Conservation (phyloP, 495 filamentous ascomycete genomes). For the Penicillium egyptiacum region DNA sequence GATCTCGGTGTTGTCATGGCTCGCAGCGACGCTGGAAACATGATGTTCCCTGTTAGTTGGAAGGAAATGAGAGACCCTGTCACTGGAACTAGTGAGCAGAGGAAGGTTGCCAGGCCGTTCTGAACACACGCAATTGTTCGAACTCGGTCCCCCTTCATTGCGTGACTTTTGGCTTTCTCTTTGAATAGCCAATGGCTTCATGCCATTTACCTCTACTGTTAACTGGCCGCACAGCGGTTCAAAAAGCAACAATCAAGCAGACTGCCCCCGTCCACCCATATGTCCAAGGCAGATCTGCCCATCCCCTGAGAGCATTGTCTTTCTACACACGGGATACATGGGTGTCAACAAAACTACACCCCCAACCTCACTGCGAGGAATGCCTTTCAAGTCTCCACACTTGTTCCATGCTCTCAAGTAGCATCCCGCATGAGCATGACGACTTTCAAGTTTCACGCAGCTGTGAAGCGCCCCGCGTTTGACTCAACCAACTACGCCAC, state of each 20-base stretch:
- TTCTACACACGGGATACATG: not conserved
- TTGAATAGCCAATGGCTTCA: not conserved
- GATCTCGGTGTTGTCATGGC: constrained; percentile 95
- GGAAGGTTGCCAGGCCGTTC: constrained; percentile 93
- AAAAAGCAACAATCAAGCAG: not conserved
- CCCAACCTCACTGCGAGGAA: constrained; percentile 6
- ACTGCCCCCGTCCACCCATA: not conserved
- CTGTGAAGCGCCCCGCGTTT: not conserved
- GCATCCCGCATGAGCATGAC: not conserved
- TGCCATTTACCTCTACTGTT: not conserved
- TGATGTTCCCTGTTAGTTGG: constrained; percentile 92
- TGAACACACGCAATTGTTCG: constrained; percentile 44
- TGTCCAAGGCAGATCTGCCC: not conserved
- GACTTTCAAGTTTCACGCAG: not conserved
- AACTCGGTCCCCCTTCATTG: not conserved
- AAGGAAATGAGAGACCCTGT: constrained; percentile 84
- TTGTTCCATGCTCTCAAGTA: not conserved
- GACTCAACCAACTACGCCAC: not conserved
- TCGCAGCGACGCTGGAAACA: constrained; percentile 79
- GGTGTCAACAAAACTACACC: not conserved
- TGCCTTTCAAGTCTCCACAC: not conserved
- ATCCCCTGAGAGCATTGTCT: not conserved
- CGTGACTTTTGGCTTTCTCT: not conserved
- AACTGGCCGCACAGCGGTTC: not conserved
- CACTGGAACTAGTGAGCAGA: constrained; percentile 72